Base-by-base conservation (phyloP, 2,329 filamentous ascomycete species). In the Acrocalymma vagum region DNA sequence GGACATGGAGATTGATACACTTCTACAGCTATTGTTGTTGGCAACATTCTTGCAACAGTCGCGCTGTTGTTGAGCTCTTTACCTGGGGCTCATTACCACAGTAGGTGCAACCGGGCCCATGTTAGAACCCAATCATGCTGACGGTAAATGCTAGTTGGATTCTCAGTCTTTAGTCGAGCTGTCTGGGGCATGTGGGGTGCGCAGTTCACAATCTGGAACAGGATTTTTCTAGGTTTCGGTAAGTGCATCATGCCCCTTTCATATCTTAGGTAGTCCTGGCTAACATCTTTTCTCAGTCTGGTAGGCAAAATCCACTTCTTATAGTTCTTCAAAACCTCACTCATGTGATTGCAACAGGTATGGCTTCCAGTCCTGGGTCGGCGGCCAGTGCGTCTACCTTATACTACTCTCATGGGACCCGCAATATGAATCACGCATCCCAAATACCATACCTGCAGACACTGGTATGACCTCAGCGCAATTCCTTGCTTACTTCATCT, bases 401-500 rank as follows among this genome's bases (percentile, higher is more conserved):
- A n/a, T n/a, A n/a, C 33, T 43, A 38, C 24, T 14, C 34, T 35
- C 6, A 44, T 44, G 9, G 69, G 62, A 41, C 64, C 69, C 8
- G 54, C 54, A 8, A 73, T 65, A 42, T 55, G 62, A 5, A 45
- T n/a, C n/a, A n/a, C n/a, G 66, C 34, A 60, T 73, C 53, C n/a
- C n/a, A n/a, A 32, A 72, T 69, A 50, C 63, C 48, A 55, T 72
- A 5, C 63, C 59, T 24, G 67, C 59, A 23, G 55, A 53, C 22
- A 51, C 61, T 6, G 52, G 60, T 38, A 63, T 70, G 45, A 67
- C 61, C 3, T 72, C 70, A 6, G 55, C 57, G 11, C 48, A 71
- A 21, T 63, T 73, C 28, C 53, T 69, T 16, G 65, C 62, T 1
- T 71, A 58, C 39, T 51, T 72, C n/a, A 35, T 73, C 14, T 74